Evolutionary conservation across 2,329 filamentous ascomycete species (phyloP).

Genomic region (Cadophora sp.): DNA sequence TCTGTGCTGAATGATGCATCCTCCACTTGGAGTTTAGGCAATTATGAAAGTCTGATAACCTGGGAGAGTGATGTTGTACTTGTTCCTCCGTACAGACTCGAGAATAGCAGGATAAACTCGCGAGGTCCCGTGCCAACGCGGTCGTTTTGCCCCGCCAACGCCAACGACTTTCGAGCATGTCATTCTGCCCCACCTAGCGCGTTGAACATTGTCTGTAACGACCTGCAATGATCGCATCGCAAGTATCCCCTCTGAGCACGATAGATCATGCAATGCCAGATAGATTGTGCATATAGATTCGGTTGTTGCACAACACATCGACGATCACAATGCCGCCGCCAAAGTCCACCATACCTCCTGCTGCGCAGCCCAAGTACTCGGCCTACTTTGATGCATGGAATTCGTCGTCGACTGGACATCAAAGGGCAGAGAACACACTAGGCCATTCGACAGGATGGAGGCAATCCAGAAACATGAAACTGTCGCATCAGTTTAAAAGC

Average conservation of each 20-base stretch:
- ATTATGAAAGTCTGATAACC: neutral
- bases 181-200: constrained; percentile 15
- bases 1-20: neutral
- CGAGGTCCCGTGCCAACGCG: constrained; percentile 1
- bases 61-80: neutral
- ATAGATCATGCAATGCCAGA: constrained; percentile 2
- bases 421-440: constrained; percentile 72
- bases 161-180: neutral
- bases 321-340: constrained; percentile 34
- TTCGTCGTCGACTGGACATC: constrained; percentile 78
- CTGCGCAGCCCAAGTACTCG: constrained; percentile 48
- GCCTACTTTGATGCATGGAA: constrained; percentile 73
- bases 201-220: constrained; percentile 2
- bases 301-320: neutral
- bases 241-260: neutral
- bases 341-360: constrained; percentile 34
- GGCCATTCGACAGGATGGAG: constrained; percentile 74
- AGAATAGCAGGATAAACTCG: neutral
- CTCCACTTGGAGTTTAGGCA: constrained; percentile 3
- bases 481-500: constrained; percentile 71
- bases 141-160: neutral
- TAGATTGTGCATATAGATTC: neutral
- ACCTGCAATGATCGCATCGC: neutral
- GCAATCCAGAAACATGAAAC: constrained; percentile 70
- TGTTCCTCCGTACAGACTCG: too few species aligned